Evolutionary conservation across 164 flowering plant genomes (phyloP).

Genomic region (Stephania cephalantha): DNA sequence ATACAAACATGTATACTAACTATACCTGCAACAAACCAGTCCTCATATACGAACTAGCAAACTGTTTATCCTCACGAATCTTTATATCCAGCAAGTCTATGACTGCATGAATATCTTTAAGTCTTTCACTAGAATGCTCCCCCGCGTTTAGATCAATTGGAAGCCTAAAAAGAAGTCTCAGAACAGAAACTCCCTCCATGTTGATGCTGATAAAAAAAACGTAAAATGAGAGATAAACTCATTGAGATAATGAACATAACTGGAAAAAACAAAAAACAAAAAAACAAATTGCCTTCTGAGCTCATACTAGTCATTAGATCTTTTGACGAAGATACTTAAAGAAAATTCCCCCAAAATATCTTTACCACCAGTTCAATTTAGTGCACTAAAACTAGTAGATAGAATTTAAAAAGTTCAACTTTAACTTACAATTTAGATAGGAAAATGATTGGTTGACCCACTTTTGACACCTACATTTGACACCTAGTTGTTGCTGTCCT

Average conservation of each 20-base stretch:
- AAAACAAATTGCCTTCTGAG: too few relatives aligned
- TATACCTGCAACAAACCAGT: conserved; percentile 39
- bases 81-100: conserved; percentile 32
- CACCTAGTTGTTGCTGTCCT: too few relatives aligned
- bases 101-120: conserved; percentile 42
- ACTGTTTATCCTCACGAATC: conserved; percentile 24
- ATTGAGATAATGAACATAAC: neutral
- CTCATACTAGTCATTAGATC: too few relatives aligned
- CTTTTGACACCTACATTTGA: too few relatives aligned
- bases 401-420: too few relatives aligned
- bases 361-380: too few relatives aligned
- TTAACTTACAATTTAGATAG: too few relatives aligned
- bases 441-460: too few relatives aligned
- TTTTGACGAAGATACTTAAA: too few relatives aligned
- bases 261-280: neutral
- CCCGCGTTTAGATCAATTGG: conserved; percentile 27
- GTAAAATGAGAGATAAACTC: conserved; percentile 8
- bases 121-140: conserved; percentile 39
- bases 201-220: conserved; percentile 45
- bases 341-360: too few relatives aligned
- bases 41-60: conserved; percentile 17
- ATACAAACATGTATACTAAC: neutral
- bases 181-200: conserved; percentile 35
- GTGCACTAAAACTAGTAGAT: too few relatives aligned
- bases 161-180: conserved; percentile 71